Base-by-base conservation (phyloP, 78 protist species). In the Dictyostelium brefeldianum region DNA sequence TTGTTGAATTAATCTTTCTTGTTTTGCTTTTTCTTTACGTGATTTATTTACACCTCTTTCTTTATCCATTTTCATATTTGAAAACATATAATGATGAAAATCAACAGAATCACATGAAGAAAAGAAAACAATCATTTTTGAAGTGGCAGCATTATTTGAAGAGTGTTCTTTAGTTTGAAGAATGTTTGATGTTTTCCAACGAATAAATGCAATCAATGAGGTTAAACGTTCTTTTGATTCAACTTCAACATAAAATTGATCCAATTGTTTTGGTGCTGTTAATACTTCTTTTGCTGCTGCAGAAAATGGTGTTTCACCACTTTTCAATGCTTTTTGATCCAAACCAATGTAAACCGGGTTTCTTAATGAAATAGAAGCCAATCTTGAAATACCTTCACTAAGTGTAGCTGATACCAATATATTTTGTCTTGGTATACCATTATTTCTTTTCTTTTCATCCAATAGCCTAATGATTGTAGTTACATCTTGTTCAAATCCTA, bases 11-110 rank as follows among this genome's bases (percentile, higher is more conserved):
- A 36, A n/a, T 62, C 43, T 27, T 27, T 67, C 81, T 41, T 48
- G 36, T 36, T 56, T 78, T 18, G 22, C 36, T 51, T 78, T 36
- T 27, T 27, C 51, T 36, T 54, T 78, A 14, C 8, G 20, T 20
- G 48, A 25, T 80, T 75, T 80, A 54, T 67, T 75, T 78, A 43
- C 27, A n/a, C 27, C 64, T 69, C 70, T 70, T 27, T 91, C 83
- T 31, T 73, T 82, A 18, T 78, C 83, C 75, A 98, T 56, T 82
- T 98, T 97, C 80, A 97, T 89, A 96, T 93, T 97, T 80, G 97
- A 90, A 89, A 99, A 94, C 31, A 98, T 97, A 87, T 97, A 98
- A 47, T 95, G 67, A 89, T 98, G 98, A 96, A 89, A 98, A 78
- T 97, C 97, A 48, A 97, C 99, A 5, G 96, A 82, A 69, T 89